phyloP scores from a whole-genome alignment of 2,329 filamentous ascomycete species.

The Aureobasidium sp. region DNA sequence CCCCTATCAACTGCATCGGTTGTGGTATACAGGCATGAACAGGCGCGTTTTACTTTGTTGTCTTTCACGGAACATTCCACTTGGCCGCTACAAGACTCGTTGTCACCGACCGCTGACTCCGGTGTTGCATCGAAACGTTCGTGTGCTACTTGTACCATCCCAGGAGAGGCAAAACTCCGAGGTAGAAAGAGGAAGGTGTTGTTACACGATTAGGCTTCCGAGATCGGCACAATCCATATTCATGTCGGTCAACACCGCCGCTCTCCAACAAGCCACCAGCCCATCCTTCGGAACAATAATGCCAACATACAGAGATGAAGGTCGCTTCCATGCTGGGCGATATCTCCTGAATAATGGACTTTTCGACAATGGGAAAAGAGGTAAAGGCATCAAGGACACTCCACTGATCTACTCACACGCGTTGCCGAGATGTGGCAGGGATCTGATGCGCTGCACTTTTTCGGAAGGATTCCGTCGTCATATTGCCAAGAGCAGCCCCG shows the following conservation, averaged over 20 bases:
- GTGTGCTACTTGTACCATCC: neutral
- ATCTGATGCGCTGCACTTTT: neutral
- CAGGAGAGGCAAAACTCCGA: neutral
- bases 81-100: neutral
- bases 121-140: neutral
- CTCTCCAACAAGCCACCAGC: neutral
- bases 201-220: neutral
- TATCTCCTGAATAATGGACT: neutral
- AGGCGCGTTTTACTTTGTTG: neutral
- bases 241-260: neutral
- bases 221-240: neutral
- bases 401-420: neutral
- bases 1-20: neutral
- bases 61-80: neutral
- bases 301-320: neutral
- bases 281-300: neutral
- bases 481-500: slow-evolving; percentile 8
- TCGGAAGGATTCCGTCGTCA: slow-evolving; percentile 10
- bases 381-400: neutral
- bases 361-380: neutral
- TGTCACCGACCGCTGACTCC: neutral
- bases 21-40: neutral
- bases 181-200: slow-evolving; percentile 9
- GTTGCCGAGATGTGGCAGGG: neutral
- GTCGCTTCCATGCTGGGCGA: too few relatives aligned